Percentiles rank a stretch among this genome's conserved stretches.
Evolutionary conservation across 768 basidiomycete genomes (phyloP).

Genomic region (Cyclocybe aegerita): DNA sequence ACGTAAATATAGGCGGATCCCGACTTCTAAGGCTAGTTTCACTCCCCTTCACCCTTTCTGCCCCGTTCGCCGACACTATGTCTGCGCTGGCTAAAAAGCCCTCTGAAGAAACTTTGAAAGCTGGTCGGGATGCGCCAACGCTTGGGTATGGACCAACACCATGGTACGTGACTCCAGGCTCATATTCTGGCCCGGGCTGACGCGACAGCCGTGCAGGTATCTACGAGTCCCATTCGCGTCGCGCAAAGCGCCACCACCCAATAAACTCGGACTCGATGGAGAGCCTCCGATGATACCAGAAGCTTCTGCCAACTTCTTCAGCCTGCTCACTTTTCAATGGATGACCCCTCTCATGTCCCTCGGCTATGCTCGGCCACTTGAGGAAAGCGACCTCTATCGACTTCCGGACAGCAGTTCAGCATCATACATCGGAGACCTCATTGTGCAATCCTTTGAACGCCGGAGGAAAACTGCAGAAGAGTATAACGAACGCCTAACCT

Average conservation of each 20-base stretch:
- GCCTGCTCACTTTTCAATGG: conserved; percentile 71
- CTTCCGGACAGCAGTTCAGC: conserved; percentile 68
- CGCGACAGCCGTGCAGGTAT: conserved; percentile 14
- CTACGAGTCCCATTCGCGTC: conserved; percentile 39
- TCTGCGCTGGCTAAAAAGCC: no score
- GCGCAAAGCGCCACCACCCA: conserved; percentile 37
- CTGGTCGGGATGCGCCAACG: no score
- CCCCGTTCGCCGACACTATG: no score
- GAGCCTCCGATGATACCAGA: conserved; percentile 69
- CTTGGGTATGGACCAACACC: no score
- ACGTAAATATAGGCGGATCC: no score
- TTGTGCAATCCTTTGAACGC: conserved; percentile 62
- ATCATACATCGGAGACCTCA: conserved; percentile 56
- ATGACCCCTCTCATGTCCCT: conserved; percentile 68
- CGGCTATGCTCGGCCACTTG: conserved; percentile 80
- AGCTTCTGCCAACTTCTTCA: conserved; percentile 57
- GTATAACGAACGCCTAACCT: conserved; percentile 70
- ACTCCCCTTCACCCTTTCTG: no score
- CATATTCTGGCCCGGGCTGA: no score
- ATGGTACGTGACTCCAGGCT: no score
- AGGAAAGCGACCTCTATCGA: conserved; percentile 80
- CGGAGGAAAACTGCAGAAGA: conserved; percentile 55
- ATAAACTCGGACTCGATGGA: conserved; percentile 48
- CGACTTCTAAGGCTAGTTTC: no score
- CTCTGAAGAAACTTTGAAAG: no score